These are phyloP conservation scores for Aspergillus sp. DNA, from an alignment of 2,329 filamentous ascomycete species.

Conservation along the genomic window DNA sequence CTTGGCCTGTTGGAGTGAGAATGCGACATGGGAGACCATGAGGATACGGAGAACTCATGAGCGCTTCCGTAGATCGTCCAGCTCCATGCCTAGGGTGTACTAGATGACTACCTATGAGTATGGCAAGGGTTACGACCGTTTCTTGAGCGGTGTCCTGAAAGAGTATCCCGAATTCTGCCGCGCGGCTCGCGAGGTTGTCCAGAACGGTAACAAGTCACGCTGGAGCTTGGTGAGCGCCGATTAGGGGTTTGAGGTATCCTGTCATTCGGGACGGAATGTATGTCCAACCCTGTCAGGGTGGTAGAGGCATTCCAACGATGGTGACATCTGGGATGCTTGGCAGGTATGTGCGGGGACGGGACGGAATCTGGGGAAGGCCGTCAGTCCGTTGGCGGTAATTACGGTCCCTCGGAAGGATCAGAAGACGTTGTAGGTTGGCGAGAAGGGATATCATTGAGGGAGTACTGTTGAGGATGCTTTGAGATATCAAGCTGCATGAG, in stretches of 20 bases:
- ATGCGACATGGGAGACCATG: no score
- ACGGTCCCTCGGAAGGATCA: constrained; percentile 1
- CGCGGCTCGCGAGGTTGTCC: not conserved
- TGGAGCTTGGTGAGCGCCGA: not conserved
- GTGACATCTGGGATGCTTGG: constrained; percentile 9
- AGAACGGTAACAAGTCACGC: not conserved
- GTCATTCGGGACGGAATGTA: not conserved
- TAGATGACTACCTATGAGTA: no score
- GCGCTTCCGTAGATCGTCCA: no score
- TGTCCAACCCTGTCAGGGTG: not conserved
- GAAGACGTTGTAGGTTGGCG: not conserved
- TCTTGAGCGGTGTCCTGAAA: no score
- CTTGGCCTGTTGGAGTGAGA: no score
- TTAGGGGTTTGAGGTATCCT: not conserved
- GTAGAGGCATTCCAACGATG: not conserved
- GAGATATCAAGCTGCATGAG: no score
- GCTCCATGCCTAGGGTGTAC: no score
- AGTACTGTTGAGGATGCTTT: no score
- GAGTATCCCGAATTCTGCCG: no score
- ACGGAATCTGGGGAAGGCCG: constrained; percentile 7
- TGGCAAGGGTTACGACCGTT: no score
- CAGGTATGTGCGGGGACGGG: constrained; percentile 8
- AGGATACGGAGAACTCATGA: no score
- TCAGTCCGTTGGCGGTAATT: not conserved
- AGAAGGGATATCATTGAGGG: not conserved